phyloP scores from a whole-genome alignment of 805 yeast genomes.

The Wickerhamiella sergipiensis region DNA sequence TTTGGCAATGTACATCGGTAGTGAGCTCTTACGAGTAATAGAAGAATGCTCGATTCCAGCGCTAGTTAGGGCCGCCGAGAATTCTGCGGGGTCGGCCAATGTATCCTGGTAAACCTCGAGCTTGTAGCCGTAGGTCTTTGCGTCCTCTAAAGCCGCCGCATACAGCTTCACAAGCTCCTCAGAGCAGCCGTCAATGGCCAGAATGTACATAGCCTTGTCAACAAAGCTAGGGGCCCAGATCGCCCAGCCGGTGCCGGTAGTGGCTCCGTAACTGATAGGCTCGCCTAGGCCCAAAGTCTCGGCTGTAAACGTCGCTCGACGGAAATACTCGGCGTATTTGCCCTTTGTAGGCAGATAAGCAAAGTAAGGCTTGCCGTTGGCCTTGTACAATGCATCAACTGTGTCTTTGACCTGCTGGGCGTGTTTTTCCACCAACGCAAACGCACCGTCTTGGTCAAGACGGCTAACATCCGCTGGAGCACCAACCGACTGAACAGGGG shows the following conservation, averaged over 20 bases:
- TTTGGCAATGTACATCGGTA: constrained; percentile 6
- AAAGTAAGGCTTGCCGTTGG: background rate
- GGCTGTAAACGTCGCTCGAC: background rate
- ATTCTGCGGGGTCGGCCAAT: constrained; percentile 2
- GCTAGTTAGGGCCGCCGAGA: constrained; percentile 5
- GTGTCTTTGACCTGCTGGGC: background rate
- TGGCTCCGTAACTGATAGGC: constrained; percentile 9
- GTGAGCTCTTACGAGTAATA: constrained; percentile 2
- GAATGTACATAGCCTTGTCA: constrained; percentile 6
- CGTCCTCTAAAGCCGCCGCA: constrained; percentile 7
- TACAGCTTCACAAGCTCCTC: constrained; percentile 8
- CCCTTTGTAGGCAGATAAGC: background rate
- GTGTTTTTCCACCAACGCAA: background rate
- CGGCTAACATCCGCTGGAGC: background rate
- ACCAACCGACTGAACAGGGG: too few relatives aligned
- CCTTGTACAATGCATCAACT: background rate
- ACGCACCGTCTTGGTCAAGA: background rate
- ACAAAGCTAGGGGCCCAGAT: constrained; percentile 9
- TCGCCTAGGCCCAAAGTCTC: background rate
- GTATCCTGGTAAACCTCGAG: constrained; percentile 9
- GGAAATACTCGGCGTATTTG: background rate
- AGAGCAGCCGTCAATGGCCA: constrained; percentile 8
- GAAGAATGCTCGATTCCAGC: background rate
- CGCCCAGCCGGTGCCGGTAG: constrained; percentile 7
- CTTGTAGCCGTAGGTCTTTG: constrained; percentile 5